Percentiles rank a stretch among this genome's conserved stretches.
phyloP scores from a whole-genome alignment of 116 monocot species.

The Phalaenopsis hybrid region DNA sequence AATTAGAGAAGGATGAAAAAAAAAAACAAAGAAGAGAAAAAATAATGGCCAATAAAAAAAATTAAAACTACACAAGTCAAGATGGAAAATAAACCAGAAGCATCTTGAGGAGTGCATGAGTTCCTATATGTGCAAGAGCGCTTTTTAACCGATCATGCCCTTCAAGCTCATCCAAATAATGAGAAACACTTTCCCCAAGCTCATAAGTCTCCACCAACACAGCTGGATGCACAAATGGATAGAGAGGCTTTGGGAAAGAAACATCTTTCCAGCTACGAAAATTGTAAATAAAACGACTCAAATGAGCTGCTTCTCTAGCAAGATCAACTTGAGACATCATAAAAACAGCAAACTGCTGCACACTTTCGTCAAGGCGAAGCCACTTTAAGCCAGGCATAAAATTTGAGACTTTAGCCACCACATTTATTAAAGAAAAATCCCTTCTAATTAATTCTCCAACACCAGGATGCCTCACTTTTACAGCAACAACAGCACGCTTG shows the following conservation, averaged over 20 bases:
- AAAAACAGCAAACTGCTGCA: constrained; percentile 77
- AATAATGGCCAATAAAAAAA: not conserved
- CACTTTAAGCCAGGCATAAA: constrained; percentile 52
- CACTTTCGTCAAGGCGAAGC: constrained; percentile 69
- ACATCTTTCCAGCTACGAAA: constrained; percentile 79
- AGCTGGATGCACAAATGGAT: constrained; percentile 73
- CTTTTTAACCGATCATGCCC: constrained; percentile 61
- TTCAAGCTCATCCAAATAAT: constrained; percentile 70
- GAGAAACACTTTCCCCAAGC: constrained; percentile 58
- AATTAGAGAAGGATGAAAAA: not conserved
- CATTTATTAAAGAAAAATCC: constrained; percentile 62
- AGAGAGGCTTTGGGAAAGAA: constrained; percentile 64
- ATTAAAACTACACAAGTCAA: not conserved
- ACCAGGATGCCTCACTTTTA: constrained; percentile 79
- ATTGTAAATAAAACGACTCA: constrained; percentile 79
- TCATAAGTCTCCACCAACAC: constrained; percentile 77
- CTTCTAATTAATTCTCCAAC: constrained; percentile 66
- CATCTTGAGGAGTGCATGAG: constrained; percentile 73
- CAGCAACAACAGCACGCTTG: constrained; percentile 47
- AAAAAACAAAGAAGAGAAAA: not conserved
- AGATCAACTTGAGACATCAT: constrained; percentile 87
- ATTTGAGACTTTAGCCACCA: constrained; percentile 47
- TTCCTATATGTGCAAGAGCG: constrained; percentile 72
- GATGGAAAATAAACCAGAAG: constrained; percentile 42
- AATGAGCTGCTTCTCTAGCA: constrained; percentile 79